Evolutionary conservation across 2,329 filamentous ascomycete genomes (phyloP), one percentile per base, ranked within the genome.

Genomic region (Fusarium sp.): DNA sequence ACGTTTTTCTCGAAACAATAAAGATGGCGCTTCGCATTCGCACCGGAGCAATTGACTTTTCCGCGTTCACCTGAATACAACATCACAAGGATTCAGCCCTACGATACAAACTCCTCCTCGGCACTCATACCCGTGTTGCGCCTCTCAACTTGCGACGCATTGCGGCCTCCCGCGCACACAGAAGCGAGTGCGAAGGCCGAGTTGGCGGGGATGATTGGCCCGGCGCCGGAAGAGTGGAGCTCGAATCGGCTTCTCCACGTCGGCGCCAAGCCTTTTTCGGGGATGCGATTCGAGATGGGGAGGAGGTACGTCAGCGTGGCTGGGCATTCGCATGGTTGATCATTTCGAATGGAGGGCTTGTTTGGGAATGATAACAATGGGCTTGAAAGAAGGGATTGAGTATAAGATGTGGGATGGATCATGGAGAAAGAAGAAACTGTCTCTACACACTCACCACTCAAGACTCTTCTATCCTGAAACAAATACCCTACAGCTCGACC

Each of bases 251-350:
- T 38, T 42, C 42, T 38, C 57, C 36, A 38, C 22, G 4, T 6
- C 14, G 5, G 27, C 71, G 62, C 76, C 68, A 78, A 64, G 44
- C 74, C 59, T 11, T 31, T 46, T 53, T 71, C 27, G 40, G 67
- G 75, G 38, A 38, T 35, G 27, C 17, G 49, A 69, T 78, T 78
- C 76, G 74, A 77, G 55, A 62, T 62, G 31, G 40, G 35, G 27
- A 53, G 62, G 10, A 53, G 62, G 10, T 60, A 63, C 70, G 62
- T 65, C 67, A 64, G 61, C 22, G 61, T 58, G 64, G 66, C 75
- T 75, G 70, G 64, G 72, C 70, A 71, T 56, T 68, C 56, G 69
- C 61, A 58, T 66, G 29, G 24, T 22, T 62, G 44, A 59, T 55
- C 49, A 36, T 58, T 27, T 75, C 73, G 71, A 75, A 75, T 70